Conservation (phyloP, 1,284 basidiomycete species). For the Lentinula novae-zelandiae region DNA sequence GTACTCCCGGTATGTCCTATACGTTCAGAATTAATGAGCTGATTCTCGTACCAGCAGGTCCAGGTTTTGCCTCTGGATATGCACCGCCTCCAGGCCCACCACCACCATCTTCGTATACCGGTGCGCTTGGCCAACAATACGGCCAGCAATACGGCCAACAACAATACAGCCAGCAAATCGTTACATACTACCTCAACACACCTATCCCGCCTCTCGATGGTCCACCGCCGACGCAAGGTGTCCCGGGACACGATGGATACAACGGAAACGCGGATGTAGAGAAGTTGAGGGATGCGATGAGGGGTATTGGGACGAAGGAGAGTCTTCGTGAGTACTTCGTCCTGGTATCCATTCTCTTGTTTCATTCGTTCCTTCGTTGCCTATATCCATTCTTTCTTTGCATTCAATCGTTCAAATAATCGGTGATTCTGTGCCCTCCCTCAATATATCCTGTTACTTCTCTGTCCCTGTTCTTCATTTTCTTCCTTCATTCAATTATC, state of each 20-base stretch:
- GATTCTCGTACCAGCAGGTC: not conserved
- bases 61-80: conserved; percentile 14
- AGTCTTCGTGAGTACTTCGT: conserved; percentile 11
- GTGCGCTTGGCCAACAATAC: not conserved
- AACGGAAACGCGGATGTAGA: conserved; percentile 24
- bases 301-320: conserved; percentile 25
- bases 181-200: conserved; percentile 3
- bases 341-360: no score
- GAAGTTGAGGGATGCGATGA: conserved; percentile 25
- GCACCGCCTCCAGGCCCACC: conserved; percentile 7
- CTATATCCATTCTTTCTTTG: not conserved
- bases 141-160: not conserved
- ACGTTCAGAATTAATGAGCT: not conserved
- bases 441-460: not conserved
- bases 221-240: conserved; percentile 10
- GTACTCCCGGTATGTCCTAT: not conserved
- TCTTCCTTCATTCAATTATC: no score
- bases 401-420: not conserved
- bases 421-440: not conserved
- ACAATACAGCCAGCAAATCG: not conserved
- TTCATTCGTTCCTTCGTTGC: no score
- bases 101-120: not conserved
- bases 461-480: not conserved
- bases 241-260: conserved; percentile 27
- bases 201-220: conserved; percentile 1